These are phyloP conservation scores for Pestalotiopsis fici DNA, from an alignment of 2,329 filamentous ascomycete species.

Conservation along the genomic window DNA sequence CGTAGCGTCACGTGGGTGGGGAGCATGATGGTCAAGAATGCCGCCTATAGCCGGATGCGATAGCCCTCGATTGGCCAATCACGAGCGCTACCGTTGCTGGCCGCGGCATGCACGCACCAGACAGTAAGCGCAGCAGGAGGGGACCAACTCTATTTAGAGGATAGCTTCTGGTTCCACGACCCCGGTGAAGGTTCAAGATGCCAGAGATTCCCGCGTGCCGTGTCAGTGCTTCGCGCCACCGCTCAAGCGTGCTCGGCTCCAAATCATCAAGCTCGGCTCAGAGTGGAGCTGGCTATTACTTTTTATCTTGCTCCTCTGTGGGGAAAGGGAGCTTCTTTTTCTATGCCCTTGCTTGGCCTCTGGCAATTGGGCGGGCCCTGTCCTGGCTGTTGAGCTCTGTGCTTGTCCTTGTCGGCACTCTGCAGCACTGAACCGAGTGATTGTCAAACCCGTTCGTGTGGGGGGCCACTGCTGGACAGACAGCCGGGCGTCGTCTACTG, in stretches of 20 bases:
- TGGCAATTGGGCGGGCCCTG: neutral
- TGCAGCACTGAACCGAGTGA: neutral
- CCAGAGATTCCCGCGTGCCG: neutral
- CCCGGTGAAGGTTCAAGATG: neutral
- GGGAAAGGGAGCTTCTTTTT: neutral
- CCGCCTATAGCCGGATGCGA: constrained; percentile 30
- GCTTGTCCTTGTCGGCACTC: neutral
- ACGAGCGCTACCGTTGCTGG: constrained; percentile 16
- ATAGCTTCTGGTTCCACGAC: neutral
- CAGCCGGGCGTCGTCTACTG: neutral
- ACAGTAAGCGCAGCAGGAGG: neutral
- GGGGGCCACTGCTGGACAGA: neutral
- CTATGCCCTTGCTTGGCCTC: too few relatives aligned
- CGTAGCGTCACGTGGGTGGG: constrained; percentile 28
- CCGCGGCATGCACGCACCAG: constrained; percentile 7
- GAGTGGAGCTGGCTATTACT: constrained; percentile 4
- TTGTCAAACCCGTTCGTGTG: neutral
- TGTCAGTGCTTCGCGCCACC: neutral
- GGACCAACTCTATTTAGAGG: neutral
- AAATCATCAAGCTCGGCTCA: constrained; percentile 10
- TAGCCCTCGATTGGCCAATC: constrained; percentile 28
- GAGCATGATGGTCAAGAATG: constrained; percentile 23
- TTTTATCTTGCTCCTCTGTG: neutral
- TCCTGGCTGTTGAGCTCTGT: neutral
- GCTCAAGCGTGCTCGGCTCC: constrained; percentile 5